Evolutionary conservation across 2,329 filamentous ascomycete genomes (phyloP), one percentile per base, ranked within the genome.

Genomic region (Fusarium chaquense): DNA sequence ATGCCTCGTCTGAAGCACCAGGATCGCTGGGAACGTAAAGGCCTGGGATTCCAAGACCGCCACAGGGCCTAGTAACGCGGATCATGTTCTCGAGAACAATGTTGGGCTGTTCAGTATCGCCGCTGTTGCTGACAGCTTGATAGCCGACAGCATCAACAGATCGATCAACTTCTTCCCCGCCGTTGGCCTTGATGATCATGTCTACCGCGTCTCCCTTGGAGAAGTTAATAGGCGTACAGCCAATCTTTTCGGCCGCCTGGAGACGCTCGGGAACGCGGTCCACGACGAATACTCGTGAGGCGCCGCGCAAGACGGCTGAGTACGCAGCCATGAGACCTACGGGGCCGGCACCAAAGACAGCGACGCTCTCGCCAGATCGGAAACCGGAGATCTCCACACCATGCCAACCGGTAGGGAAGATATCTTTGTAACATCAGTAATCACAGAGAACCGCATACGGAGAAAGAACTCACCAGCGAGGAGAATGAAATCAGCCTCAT

Each of bases 281-380:
- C 6, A 91, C 86, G 1, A 89, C 86, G 56, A 83, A 91, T 0
- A 91, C 86, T 16, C 81, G 83, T 11, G 84, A 86, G 2, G 89
- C 89, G 4, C 89, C 89, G 0, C 89, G 83, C 4, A 91, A 76
- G 1, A 86, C 77, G 1, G 85, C 89, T 1, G 84, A 89, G 76
- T 91, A 91, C 6, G 89, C 89, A 5, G 89, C 87, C 85, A 91
- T 90, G 6, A 91, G 77, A 2, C 89, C 89, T 2, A 91, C 88
- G 0, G 89, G 89, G 0, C 89, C 88, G 4, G 86, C 87, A 1
- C 89, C 89, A 62, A 90, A 91, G 3, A 91, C 84, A 1, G 88
- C 89, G 3, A 91, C 84, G n/a, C 81, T 84, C 70, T 91, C 89
- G 3, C 88, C 88, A 2, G 87, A 78, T 69, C 85, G 78, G 77